Percentiles rank a stretch among this genome's conserved stretches.
These are phyloP conservation scores for Cadophora luteo-olivacea DNA, from an alignment of 2,329 filamentous ascomycete genomes.

Conservation along the genomic window DNA sequence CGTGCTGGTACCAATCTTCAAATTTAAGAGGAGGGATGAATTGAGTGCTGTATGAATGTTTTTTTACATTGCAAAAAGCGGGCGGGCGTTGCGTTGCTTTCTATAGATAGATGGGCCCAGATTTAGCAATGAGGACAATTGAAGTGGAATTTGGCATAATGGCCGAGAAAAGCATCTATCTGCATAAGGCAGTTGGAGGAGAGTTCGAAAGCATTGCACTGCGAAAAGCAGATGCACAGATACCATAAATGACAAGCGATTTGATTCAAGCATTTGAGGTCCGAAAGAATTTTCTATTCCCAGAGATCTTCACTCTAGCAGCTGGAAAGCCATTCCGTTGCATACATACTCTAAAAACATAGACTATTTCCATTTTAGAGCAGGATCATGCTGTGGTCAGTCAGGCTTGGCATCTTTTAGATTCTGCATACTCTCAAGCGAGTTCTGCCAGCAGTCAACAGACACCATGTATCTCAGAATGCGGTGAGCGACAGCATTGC, in stretches of 20 bases:
- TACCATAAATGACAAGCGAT: slow-evolving; percentile 18
- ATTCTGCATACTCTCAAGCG: neutral
- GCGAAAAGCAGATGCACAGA: slow-evolving; percentile 12
- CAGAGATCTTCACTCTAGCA: too few relatives aligned
- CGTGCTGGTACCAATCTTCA: slow-evolving; percentile 60
- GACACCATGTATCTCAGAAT: too few relatives aligned
- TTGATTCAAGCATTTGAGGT: neutral
- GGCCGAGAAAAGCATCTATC: neutral
- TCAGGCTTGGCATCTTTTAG: neutral
- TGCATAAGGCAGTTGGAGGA: neutral
- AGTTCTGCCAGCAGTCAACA: neutral
- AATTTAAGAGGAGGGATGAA: slow-evolving; percentile 10
- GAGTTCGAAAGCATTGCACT: slow-evolving; percentile 15
- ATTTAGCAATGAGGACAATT: neutral
- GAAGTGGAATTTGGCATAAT: slow-evolving; percentile 3
- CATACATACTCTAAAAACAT: neutral
- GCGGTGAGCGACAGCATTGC: too few relatives aligned
- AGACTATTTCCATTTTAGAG: neutral
- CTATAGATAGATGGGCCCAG: slow-evolving; percentile 10
- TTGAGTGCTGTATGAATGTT: neutral
- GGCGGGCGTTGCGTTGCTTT: slow-evolving; percentile 23
- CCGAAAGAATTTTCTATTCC: neutral
- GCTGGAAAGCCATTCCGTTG: neutral
- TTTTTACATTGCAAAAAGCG: slow-evolving; percentile 14
- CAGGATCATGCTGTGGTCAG: neutral